phyloP scores from a whole-genome alignment of 768 basidiomycete species.

The Agaricus blazei region DNA sequence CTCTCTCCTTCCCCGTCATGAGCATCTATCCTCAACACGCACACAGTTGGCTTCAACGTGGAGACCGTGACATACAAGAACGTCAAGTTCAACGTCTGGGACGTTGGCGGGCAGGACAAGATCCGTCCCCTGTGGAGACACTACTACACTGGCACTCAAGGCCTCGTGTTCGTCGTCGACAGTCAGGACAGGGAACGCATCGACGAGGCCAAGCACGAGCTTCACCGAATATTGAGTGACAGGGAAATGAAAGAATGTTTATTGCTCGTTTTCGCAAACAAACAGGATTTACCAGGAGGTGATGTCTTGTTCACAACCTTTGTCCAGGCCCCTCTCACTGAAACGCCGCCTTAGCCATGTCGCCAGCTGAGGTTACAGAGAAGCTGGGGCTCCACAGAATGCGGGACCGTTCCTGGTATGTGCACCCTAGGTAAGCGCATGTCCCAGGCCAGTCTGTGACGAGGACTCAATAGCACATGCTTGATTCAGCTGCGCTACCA shows the following conservation, averaged over 20 bases:
- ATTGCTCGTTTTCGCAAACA: conserved; percentile 97
- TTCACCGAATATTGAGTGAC: conserved; percentile 94
- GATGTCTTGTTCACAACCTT: conserved; percentile 17
- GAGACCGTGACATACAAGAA: conserved; percentile 99
- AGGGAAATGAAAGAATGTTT: conserved; percentile 98
- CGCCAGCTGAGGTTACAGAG: conserved; percentile 98
- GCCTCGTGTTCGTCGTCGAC: conserved; percentile 97
- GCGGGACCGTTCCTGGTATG: conserved; percentile 98
- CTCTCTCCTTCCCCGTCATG: neutral
- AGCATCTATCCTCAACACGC: neutral
- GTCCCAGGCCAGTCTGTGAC: neutral
- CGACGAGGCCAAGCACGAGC: conserved; percentile 93
- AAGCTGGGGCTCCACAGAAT: conserved; percentile 93
- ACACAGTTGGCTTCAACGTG: conserved; percentile 92
- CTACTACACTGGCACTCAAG: conserved; percentile 98
- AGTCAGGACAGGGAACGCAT: conserved; percentile 93
- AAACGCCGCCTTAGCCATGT: conserved; percentile 67
- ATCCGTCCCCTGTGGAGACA: conserved; percentile 98
- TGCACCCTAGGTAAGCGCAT: conserved; percentile 83
- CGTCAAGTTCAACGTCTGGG: conserved; percentile 93
- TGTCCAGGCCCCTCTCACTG: neutral
- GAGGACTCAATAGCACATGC: neutral
- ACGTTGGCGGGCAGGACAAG: conserved; percentile 99
- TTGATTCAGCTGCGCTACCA: conserved; percentile 78
- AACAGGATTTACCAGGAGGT: conserved; percentile 98